Evolutionary conservation across 257 asterid genomes (phyloP), one percentile per base, ranked within the genome.

Genomic region (Solanum dulcamara): DNA sequence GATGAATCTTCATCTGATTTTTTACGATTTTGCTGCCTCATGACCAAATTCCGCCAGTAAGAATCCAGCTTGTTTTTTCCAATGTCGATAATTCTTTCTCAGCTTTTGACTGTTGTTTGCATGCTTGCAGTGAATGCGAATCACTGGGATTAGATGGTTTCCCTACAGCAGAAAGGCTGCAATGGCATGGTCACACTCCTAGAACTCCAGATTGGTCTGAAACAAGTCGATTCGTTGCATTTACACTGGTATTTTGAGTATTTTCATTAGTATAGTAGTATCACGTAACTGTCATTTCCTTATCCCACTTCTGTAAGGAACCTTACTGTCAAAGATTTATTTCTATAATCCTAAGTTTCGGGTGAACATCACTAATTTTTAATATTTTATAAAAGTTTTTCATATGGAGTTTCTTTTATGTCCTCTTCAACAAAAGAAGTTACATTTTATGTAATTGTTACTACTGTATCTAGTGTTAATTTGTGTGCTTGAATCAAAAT

Each of bases 131-230:
- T 12, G 95, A 93, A 86, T 94, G 96, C 3, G 99, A 96, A 87
- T 95, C 99, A 32, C 97, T 96, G 85, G 97, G 99, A 86, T 93
- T 93, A 84, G 85, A 91, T 37, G 94, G 92, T 86, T 96, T 95
- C 94, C 99, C 96, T 50, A 96, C 95, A 67, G 97, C 99, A 42
- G 97, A 96, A 90, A 90, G 97, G 88, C 88, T 96, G 88, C 94
- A 92, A 81, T 96, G 99, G 98, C 99, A 96, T 72, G 98, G 99
- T 86, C 97, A 94, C 89, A 85, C 92, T 81, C 95, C 98, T n/a
- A 94, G 88, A 77, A 68, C 81, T 44, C 99, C 99, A 55, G 96
- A 96, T 89, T 96, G 99, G 98, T 92, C 98, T 2, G 94, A 94
- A 75, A 80, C 91, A 28, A 96, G 97, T 89, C 93, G 99, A 85